Base-by-base conservation (phyloP, 768 basidiomycete species). In the Termitomyces eurrhizus region DNA sequence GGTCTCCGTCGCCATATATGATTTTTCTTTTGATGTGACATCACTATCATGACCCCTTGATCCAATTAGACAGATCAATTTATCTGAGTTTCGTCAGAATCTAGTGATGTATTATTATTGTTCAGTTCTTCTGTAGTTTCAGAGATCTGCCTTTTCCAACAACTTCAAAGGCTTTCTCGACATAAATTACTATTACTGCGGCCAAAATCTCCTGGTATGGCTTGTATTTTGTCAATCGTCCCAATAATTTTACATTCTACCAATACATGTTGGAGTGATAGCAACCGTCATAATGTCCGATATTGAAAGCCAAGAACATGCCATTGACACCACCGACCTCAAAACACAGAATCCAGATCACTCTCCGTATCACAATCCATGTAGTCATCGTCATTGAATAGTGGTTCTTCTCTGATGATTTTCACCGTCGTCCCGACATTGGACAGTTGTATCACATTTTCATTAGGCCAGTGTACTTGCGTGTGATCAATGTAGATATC, bases 401-500 rank as follows among this genome's bases (percentile, higher is more conserved):
- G 12, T 18, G 42, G 18, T n/a, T 64, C 60, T 7, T 36, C 67
- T 58, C 62, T 67, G 45, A 69, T 62, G 42, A 41, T 69, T 42
- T 64, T 69, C 21, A 74, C 66, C 62, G 13, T 70, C 59, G 21
- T 65, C 58, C 66, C 61, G 45, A 52, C 52, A 16, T 54, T 26
- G 8, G 61, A 49, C 29, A 64, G 52, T 37, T 52, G 44, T 8
- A 64, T 58, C 26, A 63, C 58, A 21, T 65, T 56, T 52, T 65
- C 64, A 4, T 56, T 39, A 39, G 44, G 55, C n/a, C 56, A 60
- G 6, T 41, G 49, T 41, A 57, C 51, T 9, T 46, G 52, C 50
- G 58, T 53, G 9, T 59, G 41, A 44, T 72, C 71, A 50, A 78
- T 70, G 62, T 75, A 70, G 39, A 78, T 68, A 41, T 75, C 72